A percentile compares a stretch with the other conserved stretches of the same genome.
Evolutionary conservation across 495 filamentous ascomycete species (phyloP).

Genomic region (Lichina pygmaea): DNA sequence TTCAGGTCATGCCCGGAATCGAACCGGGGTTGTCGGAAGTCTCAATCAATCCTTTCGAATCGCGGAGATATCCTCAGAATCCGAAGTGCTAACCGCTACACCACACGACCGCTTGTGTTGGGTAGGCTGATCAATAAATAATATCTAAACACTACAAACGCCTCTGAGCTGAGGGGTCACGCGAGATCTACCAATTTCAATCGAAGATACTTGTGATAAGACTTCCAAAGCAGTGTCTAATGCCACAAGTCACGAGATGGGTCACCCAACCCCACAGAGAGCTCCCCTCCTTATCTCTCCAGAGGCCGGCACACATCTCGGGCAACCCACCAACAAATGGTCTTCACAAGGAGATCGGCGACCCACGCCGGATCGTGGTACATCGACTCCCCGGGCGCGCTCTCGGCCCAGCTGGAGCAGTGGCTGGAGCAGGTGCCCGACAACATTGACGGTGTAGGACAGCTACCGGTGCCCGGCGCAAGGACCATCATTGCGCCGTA

Average conservation of each 20-base stretch:
- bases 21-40: neutral
- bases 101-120: slow-evolving; percentile 3
- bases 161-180: no score
- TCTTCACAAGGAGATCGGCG: slow-evolving; percentile 12
- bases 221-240: no score
- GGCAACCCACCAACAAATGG: no score
- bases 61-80: neutral
- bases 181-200: no score
- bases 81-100: slow-evolving; percentile 1
- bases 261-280: no score
- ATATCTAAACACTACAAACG: slow-evolving; percentile 2
- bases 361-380: slow-evolving; percentile 75
- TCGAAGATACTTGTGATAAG: no score
- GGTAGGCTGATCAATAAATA: no score
- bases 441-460: slow-evolving; percentile 24
- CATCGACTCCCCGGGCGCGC: slow-evolving; percentile 23
- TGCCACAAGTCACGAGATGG: no score
- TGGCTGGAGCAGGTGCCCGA: slow-evolving; percentile 53
- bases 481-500: slow-evolving; percentile 91
- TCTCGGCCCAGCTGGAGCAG: slow-evolving; percentile 46
- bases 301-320: no score
- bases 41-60: neutral
- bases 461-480: slow-evolving; percentile 47
- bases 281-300: no score
- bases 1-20: neutral